phyloP scores from a whole-genome alignment of 2,329 filamentous ascomycete species.

The Diaporthe destruens region DNA sequence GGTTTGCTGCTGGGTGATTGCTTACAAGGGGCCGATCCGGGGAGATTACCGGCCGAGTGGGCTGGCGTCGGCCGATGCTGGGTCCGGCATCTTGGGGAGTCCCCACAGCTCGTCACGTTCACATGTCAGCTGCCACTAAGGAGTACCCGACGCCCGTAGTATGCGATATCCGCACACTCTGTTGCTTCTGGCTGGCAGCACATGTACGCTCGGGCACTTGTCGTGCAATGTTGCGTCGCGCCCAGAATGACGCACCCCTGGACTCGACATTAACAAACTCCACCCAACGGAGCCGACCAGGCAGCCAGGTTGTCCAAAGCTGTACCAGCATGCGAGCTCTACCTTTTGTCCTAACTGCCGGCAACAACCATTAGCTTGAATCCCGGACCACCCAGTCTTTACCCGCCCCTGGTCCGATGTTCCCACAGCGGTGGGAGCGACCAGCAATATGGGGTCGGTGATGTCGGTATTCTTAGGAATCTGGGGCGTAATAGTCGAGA shows the following conservation, averaged over 20 bases:
- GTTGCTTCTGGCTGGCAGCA: constrained; percentile 20
- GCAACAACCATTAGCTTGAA: background rate
- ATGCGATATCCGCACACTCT: background rate
- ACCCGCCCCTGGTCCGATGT: constrained; percentile 26
- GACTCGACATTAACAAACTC: constrained; percentile 13
- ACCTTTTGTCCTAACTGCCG: background rate
- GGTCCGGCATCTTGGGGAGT: background rate
- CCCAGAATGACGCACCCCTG: constrained; percentile 6
- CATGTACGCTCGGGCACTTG: constrained; percentile 27
- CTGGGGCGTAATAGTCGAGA: constrained; percentile 71
- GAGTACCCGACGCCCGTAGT: background rate
- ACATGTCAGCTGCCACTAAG: constrained; percentile 28
- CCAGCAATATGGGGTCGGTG: constrained; percentile 40
- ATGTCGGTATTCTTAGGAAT: constrained; percentile 58
- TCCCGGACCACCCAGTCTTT: background rate
- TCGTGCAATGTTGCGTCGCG: constrained; percentile 3
- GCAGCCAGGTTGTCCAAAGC: background rate
- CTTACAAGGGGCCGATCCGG: background rate
- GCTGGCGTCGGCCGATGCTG: background rate
- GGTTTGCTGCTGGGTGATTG: background rate
- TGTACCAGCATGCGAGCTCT: background rate
- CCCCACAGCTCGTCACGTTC: constrained; percentile 28
- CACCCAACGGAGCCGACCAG: background rate
- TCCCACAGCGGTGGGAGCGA: background rate
- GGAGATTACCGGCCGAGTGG: constrained; percentile 22